Percentiles rank a stretch among this genome's conserved stretches.
These are phyloP conservation scores for Pichia sp. DNA, from an alignment of 1,139 yeast genomes.

Conservation along the genomic window DNA sequence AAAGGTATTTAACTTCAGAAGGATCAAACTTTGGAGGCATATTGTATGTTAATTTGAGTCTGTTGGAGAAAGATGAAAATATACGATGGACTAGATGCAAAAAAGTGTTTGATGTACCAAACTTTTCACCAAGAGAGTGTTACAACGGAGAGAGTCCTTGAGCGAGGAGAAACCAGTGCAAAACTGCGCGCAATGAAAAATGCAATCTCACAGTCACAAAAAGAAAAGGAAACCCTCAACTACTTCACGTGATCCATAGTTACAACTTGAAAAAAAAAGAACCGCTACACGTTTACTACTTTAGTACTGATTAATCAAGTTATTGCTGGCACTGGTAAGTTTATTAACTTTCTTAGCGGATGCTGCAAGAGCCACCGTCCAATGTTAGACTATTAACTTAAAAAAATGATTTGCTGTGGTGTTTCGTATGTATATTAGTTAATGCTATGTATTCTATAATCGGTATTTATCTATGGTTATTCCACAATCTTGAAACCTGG, in stretches of 20 bases:
- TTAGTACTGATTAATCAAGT: background rate
- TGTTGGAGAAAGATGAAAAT: background rate
- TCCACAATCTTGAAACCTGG: slow-evolving; percentile 16
- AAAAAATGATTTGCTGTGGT: background rate
- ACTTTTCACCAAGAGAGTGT: background rate
- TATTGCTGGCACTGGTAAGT: slow-evolving; percentile 12
- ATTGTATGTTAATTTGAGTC: slow-evolving; percentile 15
- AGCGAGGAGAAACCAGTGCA: background rate
- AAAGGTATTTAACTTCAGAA: slow-evolving; percentile 94
- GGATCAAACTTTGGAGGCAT: slow-evolving; percentile 99
- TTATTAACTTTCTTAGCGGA: slow-evolving; percentile 29
- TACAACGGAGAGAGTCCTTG: background rate
- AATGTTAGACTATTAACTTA: slow-evolving; percentile 8
- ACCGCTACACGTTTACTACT: too few species aligned
- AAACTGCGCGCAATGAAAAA: background rate
- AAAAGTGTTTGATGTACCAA: background rate
- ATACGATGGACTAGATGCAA: too few species aligned
- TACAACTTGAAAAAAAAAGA: too few species aligned
- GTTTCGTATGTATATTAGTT: background rate
- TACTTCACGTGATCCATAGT: background rate
- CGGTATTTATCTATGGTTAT: background rate
- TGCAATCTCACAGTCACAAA: background rate
- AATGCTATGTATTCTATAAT: background rate
- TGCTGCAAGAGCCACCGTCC: slow-evolving; percentile 31
- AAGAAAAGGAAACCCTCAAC: background rate